Evolutionary conservation across 2,329 filamentous ascomycete genomes (phyloP), one percentile per base, ranked within the genome.

Genomic region (Cytospora chrysosperma): DNA sequence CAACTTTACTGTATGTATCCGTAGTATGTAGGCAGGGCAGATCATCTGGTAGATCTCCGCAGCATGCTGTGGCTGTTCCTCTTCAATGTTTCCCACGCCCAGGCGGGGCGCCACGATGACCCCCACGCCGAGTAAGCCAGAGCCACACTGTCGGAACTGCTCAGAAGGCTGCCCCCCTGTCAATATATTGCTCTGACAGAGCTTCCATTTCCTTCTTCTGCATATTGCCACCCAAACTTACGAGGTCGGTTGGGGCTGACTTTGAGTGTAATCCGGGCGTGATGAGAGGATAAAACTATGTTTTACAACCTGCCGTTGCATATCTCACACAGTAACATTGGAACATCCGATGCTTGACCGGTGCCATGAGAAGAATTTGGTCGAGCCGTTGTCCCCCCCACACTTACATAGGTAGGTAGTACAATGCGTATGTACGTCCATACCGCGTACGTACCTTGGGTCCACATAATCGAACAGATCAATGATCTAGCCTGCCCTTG

Each of bases 141-240:
- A 65, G 64, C 64, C 64, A 63, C 37, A 37, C 57, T 65, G 64
- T 65, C 64, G 64, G 64, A 65, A 60, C 49, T 24, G 34, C 43
- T 24, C 34, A 19, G 28, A 49, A 15, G 60, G 15, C 53, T 56
- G 60, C 55, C 53, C 30, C 51, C 52, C 43, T 59, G 59, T 9
- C 43, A 37, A 40, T 26, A 49, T n/a, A 51, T 54, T 27, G 24
- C 51, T n/a, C 43, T 47, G 43, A 60, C 26, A 40, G 21, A 15
- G 52, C 51, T 56, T 60, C 28, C 24, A 19, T 37, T 50, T 32
- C 52, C 49, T 37, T 47, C 50, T 37, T 34, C 19, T 37, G 13
- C 47, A 28, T 19, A 30, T 37, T 15, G 50, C n/a, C 27, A 21
- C 43, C 21, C 19, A 47, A 47, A 37, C 34, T 21, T 13, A 8